A percentile compares a stretch with the other conserved stretches of the same genome.
Conservation (phyloP, 441 rosid genomes). For the Geranium incanum region DNA sequence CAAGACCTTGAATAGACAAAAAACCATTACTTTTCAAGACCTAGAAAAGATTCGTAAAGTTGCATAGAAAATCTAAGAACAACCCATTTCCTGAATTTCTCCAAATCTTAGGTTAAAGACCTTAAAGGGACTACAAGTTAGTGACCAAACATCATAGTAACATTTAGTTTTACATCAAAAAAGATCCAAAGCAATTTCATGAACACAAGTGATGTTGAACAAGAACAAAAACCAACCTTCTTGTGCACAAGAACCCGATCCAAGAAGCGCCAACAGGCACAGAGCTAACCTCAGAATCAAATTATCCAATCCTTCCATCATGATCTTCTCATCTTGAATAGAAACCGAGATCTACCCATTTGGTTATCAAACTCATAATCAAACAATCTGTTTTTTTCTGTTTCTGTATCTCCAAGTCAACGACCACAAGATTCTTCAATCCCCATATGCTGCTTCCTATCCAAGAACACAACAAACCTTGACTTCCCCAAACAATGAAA, state of each 20-base stretch:
- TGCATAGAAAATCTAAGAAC: too few relatives aligned
- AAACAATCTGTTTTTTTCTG: constrained; percentile 1
- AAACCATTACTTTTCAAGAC: too few relatives aligned
- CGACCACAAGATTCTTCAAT: neutral
- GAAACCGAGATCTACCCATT: constrained; percentile 33
- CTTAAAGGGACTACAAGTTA: neutral
- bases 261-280: constrained; percentile 32
- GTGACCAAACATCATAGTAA: neutral
- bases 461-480: constrained; percentile 2
- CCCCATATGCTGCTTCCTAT: neutral
- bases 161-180: neutral
- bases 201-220: neutral
- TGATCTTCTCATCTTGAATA: constrained; percentile 39
- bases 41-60: neutral
- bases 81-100: too few relatives aligned
- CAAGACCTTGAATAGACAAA: constrained; percentile 5
- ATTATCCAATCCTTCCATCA: constrained; percentile 36
- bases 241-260: constrained; percentile 32
- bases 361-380: constrained; percentile 31
- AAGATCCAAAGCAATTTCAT: neutral
- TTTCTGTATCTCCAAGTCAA: constrained; percentile 8
- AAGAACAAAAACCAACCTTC: constrained; percentile 34
- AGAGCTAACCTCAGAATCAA: constrained; percentile 24
- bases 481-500: constrained; percentile 4
- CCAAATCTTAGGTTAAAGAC: constrained; percentile 1